Conservation (phyloP, 306 rosid species). For the Rosa persica region DNA sequence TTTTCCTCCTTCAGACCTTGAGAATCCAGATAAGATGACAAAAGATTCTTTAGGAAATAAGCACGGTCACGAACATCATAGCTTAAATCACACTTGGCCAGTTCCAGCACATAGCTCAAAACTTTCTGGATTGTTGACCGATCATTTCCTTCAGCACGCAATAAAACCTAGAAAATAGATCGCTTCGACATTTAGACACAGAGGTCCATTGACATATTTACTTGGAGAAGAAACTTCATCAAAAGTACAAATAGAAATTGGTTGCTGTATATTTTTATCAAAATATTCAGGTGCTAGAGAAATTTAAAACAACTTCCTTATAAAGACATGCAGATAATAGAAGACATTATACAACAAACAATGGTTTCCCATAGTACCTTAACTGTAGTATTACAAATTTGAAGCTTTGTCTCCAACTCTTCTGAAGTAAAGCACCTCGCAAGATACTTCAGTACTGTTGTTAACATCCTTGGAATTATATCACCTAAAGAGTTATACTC, state of each 20-base stretch:
- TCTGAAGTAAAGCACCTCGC: conserved; percentile 82
- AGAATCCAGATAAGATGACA: conserved; percentile 50
- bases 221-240: conserved; percentile 2
- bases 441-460: conserved; percentile 76
- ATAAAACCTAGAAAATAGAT: conserved; percentile 59
- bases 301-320: not conserved
- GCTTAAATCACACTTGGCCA: conserved; percentile 74
- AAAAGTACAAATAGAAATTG: not conserved
- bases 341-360: conserved; percentile 1
- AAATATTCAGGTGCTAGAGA: not conserved
- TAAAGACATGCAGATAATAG: conserved; percentile 18
- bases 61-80: conserved; percentile 92
- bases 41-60: conserved; percentile 57
- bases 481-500: conserved; percentile 85
- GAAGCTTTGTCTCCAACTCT: conserved; percentile 84
- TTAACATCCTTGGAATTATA: conserved; percentile 73
- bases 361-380: conserved; percentile 55
- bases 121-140: conserved; percentile 41
- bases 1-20: conserved; percentile 41
- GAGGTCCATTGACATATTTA: not conserved
- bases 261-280: not conserved
- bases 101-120: conserved; percentile 68
- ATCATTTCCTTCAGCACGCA: conserved; percentile 55
- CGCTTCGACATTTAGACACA: conserved; percentile 21
- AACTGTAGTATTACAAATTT: conserved; percentile 72